Evolutionary conservation across 305 asterid genomes (phyloP).

Genomic region (Fraxinus dipetala): DNA sequence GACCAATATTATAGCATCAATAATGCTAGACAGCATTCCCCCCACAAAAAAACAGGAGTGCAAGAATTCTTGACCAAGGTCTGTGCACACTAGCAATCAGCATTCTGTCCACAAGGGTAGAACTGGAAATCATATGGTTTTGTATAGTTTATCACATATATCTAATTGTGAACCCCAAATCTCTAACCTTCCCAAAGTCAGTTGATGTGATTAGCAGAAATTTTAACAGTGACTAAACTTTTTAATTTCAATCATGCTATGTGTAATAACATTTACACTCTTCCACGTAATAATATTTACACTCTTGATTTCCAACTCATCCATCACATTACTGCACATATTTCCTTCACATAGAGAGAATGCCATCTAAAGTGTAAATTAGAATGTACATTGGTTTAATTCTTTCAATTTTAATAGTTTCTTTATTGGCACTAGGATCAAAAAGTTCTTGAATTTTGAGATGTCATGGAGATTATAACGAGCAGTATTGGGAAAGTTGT

Average conservation of each 20-base stretch:
- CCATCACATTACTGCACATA: too few species aligned
- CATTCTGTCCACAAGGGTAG: slow-evolving; percentile 41
- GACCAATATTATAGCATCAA: too few species aligned
- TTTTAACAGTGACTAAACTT: background rate
- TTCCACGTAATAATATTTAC: too few species aligned
- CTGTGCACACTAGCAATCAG: slow-evolving; percentile 18
- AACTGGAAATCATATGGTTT: slow-evolving; percentile 32
- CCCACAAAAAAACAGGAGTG: background rate
- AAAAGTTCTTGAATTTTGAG: slow-evolving; percentile 39
- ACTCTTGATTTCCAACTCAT: too few species aligned
- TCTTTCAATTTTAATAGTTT: background rate
- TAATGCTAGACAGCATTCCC: too few species aligned
- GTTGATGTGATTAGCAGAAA: slow-evolving; percentile 42
- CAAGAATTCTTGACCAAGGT: slow-evolving; percentile 17
- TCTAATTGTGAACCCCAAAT: slow-evolving; percentile 31
- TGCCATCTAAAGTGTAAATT: too few species aligned
- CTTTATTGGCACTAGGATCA: slow-evolving; percentile 45
- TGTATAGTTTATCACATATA: slow-evolving; percentile 31
- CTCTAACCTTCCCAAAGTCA: slow-evolving; percentile 31
- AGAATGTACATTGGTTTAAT: too few species aligned
- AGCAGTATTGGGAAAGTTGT: slow-evolving; percentile 31
- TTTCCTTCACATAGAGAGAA: too few species aligned
- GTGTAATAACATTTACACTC: too few species aligned
- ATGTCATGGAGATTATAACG: slow-evolving; percentile 36
- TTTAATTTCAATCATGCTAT: too few species aligned